Evolutionary conservation across 2,329 filamentous ascomycete species (phyloP).

Genomic region (Rutstroemia sp.): DNA sequence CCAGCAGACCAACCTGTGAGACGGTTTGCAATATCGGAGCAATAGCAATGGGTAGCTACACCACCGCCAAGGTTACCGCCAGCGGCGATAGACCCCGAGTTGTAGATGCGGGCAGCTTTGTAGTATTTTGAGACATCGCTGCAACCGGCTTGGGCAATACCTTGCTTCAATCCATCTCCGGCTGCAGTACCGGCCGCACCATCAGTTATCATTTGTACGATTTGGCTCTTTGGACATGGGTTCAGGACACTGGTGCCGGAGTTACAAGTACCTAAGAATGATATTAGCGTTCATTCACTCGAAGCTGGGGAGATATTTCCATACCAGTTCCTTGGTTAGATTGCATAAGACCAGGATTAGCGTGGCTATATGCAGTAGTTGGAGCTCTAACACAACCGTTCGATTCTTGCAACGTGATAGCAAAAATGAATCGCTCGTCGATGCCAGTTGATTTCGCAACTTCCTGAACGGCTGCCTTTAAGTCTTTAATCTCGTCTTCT

Average conservation of each 20-base stretch:
- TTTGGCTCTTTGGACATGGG: constrained; percentile 14
- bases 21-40: constrained; percentile 22
- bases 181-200: constrained; percentile 24
- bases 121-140: constrained; percentile 27
- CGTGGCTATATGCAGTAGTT: constrained; percentile 9
- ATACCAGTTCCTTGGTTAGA: constrained; percentile 10
- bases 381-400: constrained; percentile 22
- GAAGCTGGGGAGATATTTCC: not conserved
- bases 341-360: constrained; percentile 26
- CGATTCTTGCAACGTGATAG: constrained; percentile 30
- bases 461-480: constrained; percentile 9
- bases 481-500: constrained; percentile 10
- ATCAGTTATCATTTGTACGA: constrained; percentile 27
- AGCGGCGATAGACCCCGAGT: constrained; percentile 32
- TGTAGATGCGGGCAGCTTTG: constrained; percentile 34
- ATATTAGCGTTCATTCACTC: not conserved
- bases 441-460: constrained; percentile 9
- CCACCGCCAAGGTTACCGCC: constrained; percentile 28
- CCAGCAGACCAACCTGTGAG: constrained; percentile 12
- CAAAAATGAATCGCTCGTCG: constrained; percentile 27
- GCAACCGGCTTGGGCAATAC: constrained; percentile 16
- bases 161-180: constrained; percentile 24
- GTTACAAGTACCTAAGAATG: constrained; percentile 12
- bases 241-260: constrained; percentile 11
- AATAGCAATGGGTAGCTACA: constrained; percentile 21